Conservation (phyloP, 2,329 filamentous ascomycete species). For the Bisporella sp. region DNA sequence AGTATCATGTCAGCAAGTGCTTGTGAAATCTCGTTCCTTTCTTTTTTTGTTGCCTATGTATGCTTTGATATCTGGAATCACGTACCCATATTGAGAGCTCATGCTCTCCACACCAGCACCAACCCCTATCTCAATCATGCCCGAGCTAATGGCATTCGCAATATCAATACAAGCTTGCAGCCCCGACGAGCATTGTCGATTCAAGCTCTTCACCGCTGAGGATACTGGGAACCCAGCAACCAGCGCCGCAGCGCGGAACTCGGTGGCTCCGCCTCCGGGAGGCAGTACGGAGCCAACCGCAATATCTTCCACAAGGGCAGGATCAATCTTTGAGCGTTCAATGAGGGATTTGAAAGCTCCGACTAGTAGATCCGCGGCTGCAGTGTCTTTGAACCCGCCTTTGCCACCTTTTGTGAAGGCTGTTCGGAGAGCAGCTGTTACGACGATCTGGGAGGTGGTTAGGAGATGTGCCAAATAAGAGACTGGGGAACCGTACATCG, state of each 20-base stretch:
- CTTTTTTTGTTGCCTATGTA: too few species aligned
- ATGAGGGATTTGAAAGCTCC: conserved; percentile 78
- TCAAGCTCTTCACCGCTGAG: conserved; percentile 79
- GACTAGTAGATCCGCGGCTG: conserved; percentile 75
- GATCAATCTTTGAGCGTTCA: conserved; percentile 82
- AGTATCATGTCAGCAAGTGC: neutral
- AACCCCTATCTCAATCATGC: conserved; percentile 93
- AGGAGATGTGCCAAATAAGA: neutral
- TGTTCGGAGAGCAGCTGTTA: conserved; percentile 87
- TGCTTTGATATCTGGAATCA: conserved; percentile 5
- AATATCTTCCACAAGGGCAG: conserved; percentile 82
- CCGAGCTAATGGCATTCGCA: conserved; percentile 81
- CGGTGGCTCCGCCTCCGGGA: conserved; percentile 89
- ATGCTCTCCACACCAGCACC: conserved; percentile 97
- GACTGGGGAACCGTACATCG: conserved; percentile 42
- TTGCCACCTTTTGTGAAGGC: conserved; percentile 89
- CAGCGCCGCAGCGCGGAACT: conserved; percentile 88
- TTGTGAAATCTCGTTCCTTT: neutral
- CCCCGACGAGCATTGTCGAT: conserved; percentile 90
- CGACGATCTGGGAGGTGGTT: conserved; percentile 56
- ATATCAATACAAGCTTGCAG: conserved; percentile 91
- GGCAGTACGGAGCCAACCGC: conserved; percentile 86
- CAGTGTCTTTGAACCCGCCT: conserved; percentile 93
- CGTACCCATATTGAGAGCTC: conserved; percentile 82
- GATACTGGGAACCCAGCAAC: conserved; percentile 85